A percentile compares a stretch with the other conserved stretches of the same genome.
phyloP scores from a whole-genome alignment of 1,284 basidiomycete species.

The Porodaedalea pini region DNA sequence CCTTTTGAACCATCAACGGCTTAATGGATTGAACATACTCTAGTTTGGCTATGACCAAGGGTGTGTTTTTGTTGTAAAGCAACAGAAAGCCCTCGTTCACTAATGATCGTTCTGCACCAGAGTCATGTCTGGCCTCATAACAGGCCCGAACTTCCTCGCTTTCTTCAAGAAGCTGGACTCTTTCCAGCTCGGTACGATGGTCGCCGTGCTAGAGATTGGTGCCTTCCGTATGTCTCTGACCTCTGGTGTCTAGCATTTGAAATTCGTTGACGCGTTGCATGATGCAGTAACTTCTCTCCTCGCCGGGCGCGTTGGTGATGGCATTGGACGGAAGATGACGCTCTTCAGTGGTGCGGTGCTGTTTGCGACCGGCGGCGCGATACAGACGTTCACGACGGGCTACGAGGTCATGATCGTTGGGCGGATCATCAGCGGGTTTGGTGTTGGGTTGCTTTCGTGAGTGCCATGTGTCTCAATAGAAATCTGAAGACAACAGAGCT shows the following conservation, averaged over 20 bases:
- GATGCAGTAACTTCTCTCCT: slow-evolving; percentile 80
- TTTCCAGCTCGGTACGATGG: slow-evolving; percentile 80
- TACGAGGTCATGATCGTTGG: slow-evolving; percentile 88
- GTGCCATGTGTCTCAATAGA: slow-evolving; percentile 29
- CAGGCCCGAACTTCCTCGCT: slow-evolving; percentile 84
- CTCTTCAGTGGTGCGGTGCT: slow-evolving; percentile 84
- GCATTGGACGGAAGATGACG: slow-evolving; percentile 83
- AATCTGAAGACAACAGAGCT: neutral
- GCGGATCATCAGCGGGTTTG: slow-evolving; percentile 85
- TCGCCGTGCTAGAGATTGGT: slow-evolving; percentile 88
- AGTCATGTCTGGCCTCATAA: slow-evolving; percentile 91
- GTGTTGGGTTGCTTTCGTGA: slow-evolving; percentile 91
- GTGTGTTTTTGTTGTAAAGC: slow-evolving; percentile 39
- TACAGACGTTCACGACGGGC: slow-evolving; percentile 86
- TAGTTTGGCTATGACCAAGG: slow-evolving; percentile 94
- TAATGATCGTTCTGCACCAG: slow-evolving; percentile 34
- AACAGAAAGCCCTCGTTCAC: slow-evolving; percentile 31
- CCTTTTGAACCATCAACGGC: slow-evolving; percentile 11
- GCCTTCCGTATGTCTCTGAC: slow-evolving; percentile 66
- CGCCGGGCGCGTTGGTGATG: slow-evolving; percentile 85
- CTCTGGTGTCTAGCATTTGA: neutral
- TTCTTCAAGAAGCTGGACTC: slow-evolving; percentile 79
- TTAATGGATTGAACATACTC: slow-evolving; percentile 21
- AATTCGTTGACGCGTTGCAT: slow-evolving; percentile 5
- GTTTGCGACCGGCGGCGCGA: slow-evolving; percentile 84